Evolutionary conservation across 805 yeast genomes (phyloP).

Genomic region (Kodamaea jinghongensis): DNA sequence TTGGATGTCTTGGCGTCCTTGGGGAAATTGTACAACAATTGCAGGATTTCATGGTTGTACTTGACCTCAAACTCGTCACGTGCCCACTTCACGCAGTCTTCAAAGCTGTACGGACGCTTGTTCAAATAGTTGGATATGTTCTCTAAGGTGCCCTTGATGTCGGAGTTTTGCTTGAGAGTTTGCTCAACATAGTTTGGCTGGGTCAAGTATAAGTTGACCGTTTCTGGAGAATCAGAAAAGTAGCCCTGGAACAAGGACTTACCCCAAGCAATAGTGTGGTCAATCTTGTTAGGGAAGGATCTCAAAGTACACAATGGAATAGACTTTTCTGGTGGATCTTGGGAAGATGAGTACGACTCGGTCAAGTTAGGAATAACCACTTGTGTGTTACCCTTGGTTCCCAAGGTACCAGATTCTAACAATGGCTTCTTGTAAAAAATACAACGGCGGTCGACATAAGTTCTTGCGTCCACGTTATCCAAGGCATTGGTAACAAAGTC

Average conservation of each 20-base stretch:
- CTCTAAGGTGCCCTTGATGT: constrained; percentile 81
- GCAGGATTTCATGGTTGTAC: constrained; percentile 82
- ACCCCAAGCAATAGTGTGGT: constrained; percentile 99
- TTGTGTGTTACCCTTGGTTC: constrained; percentile 98
- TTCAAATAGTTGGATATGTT: constrained; percentile 73
- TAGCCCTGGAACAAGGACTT: constrained; percentile 90
- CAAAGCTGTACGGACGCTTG: constrained; percentile 84
- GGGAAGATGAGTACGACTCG: constrained; percentile 93
- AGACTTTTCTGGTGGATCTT: constrained; percentile 98
- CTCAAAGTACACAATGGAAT: constrained; percentile 96
- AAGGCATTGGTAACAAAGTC: constrained; percentile 95
- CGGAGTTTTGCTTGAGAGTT: constrained; percentile 87
- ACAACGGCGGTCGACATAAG: constrained; percentile 96
- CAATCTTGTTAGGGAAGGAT: constrained; percentile 97
- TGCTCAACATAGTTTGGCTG: constrained; percentile 93
- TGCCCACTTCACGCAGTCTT: constrained; percentile 95
- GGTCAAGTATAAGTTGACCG: constrained; percentile 83
- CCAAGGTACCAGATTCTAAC: constrained; percentile 94
- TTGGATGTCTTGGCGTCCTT: constrained; percentile 84
- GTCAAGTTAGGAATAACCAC: constrained; percentile 91
- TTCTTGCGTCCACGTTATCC: constrained; percentile 97
- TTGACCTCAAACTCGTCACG: constrained; percentile 83
- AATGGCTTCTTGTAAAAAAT: constrained; percentile 87
- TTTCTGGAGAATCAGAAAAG: constrained; percentile 88
- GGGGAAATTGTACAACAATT: constrained; percentile 92